Base-by-base conservation (phyloP, 2,329 filamentous ascomycete species). In the Coniella vitis region DNA sequence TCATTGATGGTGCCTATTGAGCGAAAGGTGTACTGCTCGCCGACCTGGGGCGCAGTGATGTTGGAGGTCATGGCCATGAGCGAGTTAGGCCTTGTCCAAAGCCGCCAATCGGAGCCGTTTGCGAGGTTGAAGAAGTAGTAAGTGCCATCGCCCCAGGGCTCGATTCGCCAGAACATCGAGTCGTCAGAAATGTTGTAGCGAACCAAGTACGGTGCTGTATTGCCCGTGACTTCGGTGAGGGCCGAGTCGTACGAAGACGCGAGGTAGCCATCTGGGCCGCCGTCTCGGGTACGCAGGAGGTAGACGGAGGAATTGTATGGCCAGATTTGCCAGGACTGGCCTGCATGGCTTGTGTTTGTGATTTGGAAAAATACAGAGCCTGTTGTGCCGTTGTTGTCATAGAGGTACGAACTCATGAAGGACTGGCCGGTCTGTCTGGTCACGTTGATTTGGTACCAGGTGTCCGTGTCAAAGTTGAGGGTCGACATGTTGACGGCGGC, bases 371-470 rank as follows among this genome's bases (percentile, higher is more conserved):
- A 50, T 3, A 50, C 21, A 10, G 37, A n/a, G 20, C 48, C 48
- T 2, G 48, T 50, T 21, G 17, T 39, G 3, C 38, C 10, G 19
- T 5, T 39, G 19, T 8, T 9, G 5, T n/a, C 13, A 21, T 22
- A 14, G 4, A 39, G 19, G 7, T 14, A 14, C 20, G 20, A n/a
- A 1, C 19, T 43, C 48, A 2, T 25, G 14, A 9, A 50, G n/a
- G 37, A 50, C 8, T 16, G 13, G 3, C 21, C 37, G 9, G 20
- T 7, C 13, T 29, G 21, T 19, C 7, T 41, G 13, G 43, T 37
- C 14, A 49, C 48, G 10, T 46, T 49, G 36, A 49, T 22, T 19
- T 49, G 48, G 16, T 49, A 49, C 48, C 48, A 49, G 12, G 31
- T 38, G 29, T 49, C 35, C 5, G 32, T 16, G 13, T 49, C 31